These are phyloP conservation scores for Leptographium procerum DNA, from an alignment of 2,329 filamentous ascomycete genomes.

Conservation along the genomic window DNA sequence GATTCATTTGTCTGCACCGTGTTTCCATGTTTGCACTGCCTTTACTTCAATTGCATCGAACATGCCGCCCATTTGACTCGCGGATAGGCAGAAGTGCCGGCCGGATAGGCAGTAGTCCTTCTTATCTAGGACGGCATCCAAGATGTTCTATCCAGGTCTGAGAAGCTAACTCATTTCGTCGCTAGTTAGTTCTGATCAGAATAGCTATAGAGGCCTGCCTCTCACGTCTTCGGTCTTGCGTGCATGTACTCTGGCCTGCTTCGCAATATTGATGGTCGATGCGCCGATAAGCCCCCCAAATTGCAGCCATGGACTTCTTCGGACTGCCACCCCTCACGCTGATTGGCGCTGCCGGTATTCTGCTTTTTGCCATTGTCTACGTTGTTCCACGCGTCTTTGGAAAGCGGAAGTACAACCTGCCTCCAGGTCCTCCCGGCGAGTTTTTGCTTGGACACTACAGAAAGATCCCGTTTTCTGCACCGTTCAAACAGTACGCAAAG, in stretches of 20 bases:
- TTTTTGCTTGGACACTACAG: constrained; percentile 9
- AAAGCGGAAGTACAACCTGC: constrained; percentile 5
- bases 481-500: constrained; percentile 10
- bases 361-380: neutral
- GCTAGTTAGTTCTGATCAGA: neutral
- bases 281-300: neutral
- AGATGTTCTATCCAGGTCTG: neutral
- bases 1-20: no score
- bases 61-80: neutral
- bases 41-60: neutral
- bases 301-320: neutral
- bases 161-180: neutral
- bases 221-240: neutral
- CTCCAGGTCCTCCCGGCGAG: constrained; percentile 5
- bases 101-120: neutral
- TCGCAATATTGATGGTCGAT: neutral
- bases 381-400: neutral
- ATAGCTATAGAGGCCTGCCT: neutral
- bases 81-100: neutral
- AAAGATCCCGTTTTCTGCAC: constrained; percentile 6
- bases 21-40: neutral
- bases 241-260: neutral
- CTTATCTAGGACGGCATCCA: neutral
- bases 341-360: neutral
- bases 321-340: neutral